Conservation (phyloP, 176 grass and related monocot species). For the Aegilops speltoides region DNA sequence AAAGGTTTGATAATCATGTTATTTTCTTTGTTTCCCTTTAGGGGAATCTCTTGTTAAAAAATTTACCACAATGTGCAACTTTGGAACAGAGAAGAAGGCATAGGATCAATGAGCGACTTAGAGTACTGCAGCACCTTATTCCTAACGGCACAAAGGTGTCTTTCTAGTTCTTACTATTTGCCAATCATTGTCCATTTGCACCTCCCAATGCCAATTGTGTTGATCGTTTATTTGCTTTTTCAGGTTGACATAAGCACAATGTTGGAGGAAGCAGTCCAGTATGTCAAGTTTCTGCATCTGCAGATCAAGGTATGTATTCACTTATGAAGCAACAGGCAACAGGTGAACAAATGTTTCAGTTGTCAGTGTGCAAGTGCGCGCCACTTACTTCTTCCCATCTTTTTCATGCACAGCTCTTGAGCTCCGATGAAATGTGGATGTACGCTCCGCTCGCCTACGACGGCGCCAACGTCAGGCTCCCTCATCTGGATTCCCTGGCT, state of each 20-base stretch:
- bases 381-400: neutral
- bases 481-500: neutral
- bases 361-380: neutral
- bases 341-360: neutral
- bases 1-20: neutral
- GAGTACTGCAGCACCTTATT: constrained; percentile 49
- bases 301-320: constrained; percentile 26
- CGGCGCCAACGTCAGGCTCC: constrained; percentile 18
- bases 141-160: constrained; percentile 68
- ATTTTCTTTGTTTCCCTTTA: neutral
- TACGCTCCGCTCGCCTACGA: constrained; percentile 55
- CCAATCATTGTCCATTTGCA: neutral
- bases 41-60: neutral
- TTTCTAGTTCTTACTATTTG: neutral
- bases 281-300: constrained; percentile 66
- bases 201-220: neutral
- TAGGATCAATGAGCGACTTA: constrained; percentile 57
- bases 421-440: constrained; percentile 67
- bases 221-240: constrained; percentile 5
- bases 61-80: neutral
- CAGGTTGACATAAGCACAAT: constrained; percentile 75
- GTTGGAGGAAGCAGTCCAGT: constrained; percentile 61
- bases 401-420: constrained; percentile 42
- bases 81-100: constrained; percentile 55
- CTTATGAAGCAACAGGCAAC: neutral